These are phyloP conservation scores for Bjerkandera adusta DNA, from an alignment of 1,284 basidiomycete species.

Conservation along the genomic window DNA sequence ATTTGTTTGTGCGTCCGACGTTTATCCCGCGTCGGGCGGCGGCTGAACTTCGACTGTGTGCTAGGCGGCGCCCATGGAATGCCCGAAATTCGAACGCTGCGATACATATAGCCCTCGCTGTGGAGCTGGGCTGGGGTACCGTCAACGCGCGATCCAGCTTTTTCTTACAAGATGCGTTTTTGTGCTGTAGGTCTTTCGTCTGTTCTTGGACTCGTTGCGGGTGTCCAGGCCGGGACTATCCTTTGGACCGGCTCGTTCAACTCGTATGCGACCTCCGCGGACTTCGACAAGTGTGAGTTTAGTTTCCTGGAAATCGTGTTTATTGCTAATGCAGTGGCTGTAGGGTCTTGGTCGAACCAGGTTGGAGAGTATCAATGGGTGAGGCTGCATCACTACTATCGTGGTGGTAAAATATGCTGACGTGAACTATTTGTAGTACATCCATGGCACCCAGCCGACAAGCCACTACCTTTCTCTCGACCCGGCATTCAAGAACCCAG, in stretches of 20 bases:
- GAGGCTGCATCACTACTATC: conserved; percentile 3
- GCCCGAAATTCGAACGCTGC: conserved; percentile 10
- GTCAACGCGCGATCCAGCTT: too few species aligned
- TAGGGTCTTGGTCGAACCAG: conserved; percentile 59
- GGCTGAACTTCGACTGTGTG: conserved; percentile 23
- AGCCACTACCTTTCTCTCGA: conserved; percentile 53
- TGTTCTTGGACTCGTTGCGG: conserved; percentile 24
- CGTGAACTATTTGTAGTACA: conserved; percentile 41
- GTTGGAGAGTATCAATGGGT: conserved; percentile 62
- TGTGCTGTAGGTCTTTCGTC: conserved; percentile 20
- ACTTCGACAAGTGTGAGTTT: conserved; percentile 52
- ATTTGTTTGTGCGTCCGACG: conserved; percentile 19
- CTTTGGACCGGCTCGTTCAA: conserved; percentile 57
- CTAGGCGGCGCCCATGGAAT: not conserved
- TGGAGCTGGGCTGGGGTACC: too few species aligned
- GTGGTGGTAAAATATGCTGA: conserved; percentile 5
- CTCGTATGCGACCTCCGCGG: conserved; percentile 41
- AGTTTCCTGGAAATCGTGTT: not conserved
- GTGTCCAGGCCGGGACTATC: conserved; percentile 44
- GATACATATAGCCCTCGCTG: conserved; percentile 10
- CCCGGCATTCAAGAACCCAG: conserved; percentile 60
- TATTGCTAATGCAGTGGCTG: not conserved
- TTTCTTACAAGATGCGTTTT: too few species aligned
- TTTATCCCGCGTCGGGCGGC: conserved; percentile 22
- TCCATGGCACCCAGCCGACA: conserved; percentile 53